Percentiles rank a stretch among this genome's conserved stretches.
Conservation (phyloP, 768 basidiomycete species). For the Tricholoma terreum region DNA sequence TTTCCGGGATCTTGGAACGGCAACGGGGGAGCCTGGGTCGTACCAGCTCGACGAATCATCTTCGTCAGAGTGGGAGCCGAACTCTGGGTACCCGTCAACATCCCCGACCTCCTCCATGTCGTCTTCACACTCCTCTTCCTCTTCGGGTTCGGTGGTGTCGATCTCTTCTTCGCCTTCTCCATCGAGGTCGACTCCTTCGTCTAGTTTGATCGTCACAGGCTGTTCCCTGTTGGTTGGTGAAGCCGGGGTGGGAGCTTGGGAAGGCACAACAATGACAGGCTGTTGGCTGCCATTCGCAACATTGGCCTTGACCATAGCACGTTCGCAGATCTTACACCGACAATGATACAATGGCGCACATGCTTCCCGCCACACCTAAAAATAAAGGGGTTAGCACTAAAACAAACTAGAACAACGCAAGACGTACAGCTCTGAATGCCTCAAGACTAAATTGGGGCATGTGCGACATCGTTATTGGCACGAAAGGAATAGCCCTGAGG, state of each 20-base stretch:
- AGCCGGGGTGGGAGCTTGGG: constrained; percentile 17
- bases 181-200: constrained; percentile 13
- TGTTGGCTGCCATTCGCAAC: constrained; percentile 30
- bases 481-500: constrained; percentile 64
- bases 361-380: constrained; percentile 71
- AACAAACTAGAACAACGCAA: not conserved
- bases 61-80: constrained; percentile 9
- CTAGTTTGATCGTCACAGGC: constrained; percentile 8
- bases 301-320: constrained; percentile 55
- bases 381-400: constrained; percentile 7
- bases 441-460: constrained; percentile 59
- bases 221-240: constrained; percentile 5
- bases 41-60: constrained; percentile 7
- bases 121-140: constrained; percentile 24
- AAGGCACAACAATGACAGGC: constrained; percentile 28
- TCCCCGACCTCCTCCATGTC: constrained; percentile 32
- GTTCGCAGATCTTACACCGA: constrained; percentile 69
- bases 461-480: constrained; percentile 55
- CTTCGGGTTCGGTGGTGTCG: constrained; percentile 13
- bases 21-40: not conserved
- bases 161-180: constrained; percentile 25
- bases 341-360: constrained; percentile 71
- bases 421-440: constrained; percentile 52
- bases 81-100: constrained; percentile 28
- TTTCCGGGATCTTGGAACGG: constrained; percentile 11